Evolutionary conservation across 2,329 filamentous ascomycete species (phyloP).

Genomic region (Diaporthe sp.): DNA sequence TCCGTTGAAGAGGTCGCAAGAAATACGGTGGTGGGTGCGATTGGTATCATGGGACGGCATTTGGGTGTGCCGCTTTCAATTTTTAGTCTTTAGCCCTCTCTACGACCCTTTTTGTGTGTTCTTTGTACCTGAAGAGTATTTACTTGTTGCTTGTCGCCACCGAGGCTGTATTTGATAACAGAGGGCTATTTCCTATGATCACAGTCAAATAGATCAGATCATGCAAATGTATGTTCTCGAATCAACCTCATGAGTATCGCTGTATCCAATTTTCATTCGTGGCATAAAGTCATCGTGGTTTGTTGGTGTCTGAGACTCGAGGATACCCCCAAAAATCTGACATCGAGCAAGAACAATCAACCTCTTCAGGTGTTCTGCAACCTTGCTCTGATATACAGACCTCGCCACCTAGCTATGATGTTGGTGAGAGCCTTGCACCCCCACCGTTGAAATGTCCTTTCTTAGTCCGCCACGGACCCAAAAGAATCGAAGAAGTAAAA

Average conservation of each 20-base stretch:
- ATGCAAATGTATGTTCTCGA: background rate
- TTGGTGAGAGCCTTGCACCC: background rate
- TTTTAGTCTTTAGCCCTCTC: background rate
- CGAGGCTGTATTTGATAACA: background rate
- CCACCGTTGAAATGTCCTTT: background rate
- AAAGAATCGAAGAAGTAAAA: background rate
- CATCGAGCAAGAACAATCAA: background rate
- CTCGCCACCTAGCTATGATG: background rate
- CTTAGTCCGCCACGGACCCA: background rate
- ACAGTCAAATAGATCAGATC: background rate
- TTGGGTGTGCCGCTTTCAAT: too few relatives aligned
- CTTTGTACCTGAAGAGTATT: background rate
- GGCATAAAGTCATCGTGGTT: constrained; percentile 19
- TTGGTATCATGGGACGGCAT: background rate
- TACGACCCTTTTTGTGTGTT: background rate
- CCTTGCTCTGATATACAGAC: background rate
- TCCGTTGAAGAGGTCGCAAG: background rate
- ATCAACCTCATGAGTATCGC: background rate
- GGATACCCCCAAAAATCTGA: background rate
- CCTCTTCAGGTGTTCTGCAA: background rate
- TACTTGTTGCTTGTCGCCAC: background rate
- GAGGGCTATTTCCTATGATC: background rate
- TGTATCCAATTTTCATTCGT: constrained; percentile 18
- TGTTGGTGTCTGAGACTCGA: background rate
- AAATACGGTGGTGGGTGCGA: background rate